phyloP scores from a whole-genome alignment of 768 basidiomycete species.

The Tulasnella calospora region DNA sequence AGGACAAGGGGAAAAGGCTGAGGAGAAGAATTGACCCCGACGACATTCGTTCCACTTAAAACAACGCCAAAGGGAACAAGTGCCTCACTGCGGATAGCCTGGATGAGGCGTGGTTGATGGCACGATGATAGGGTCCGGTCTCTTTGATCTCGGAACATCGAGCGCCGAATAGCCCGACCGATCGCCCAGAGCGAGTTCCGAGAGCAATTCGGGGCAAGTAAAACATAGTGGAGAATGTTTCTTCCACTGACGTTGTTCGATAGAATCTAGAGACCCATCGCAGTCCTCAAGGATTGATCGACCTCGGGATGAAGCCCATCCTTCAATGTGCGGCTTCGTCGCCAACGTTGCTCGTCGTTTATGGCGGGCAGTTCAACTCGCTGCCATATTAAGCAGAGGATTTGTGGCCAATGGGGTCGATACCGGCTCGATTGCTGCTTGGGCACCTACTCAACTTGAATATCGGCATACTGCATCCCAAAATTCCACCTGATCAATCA shows the following conservation, averaged over 20 bases:
- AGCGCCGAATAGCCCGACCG: not conserved
- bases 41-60: not conserved
- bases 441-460: not conserved
- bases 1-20: too few relatives aligned
- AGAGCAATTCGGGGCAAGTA: not conserved
- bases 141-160: not conserved
- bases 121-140: not conserved
- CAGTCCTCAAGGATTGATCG: not conserved
- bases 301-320: too few relatives aligned
- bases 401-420: too few relatives aligned
- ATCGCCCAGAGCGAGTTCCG: not conserved
- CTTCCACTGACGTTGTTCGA: not conserved
- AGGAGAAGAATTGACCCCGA: not conserved
- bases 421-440: not conserved
- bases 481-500: not conserved
- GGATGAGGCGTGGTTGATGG: not conserved
- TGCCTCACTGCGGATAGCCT: not conserved
- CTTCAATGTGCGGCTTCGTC: not conserved
- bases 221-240: not conserved
- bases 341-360: not conserved
- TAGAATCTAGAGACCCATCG: not conserved
- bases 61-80: not conserved
- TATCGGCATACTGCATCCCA: not conserved
- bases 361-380: too few relatives aligned
- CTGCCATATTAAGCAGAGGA: too few relatives aligned